phyloP scores from a whole-genome alignment of 306 rosid species.

The Corylus avellana region DNA sequence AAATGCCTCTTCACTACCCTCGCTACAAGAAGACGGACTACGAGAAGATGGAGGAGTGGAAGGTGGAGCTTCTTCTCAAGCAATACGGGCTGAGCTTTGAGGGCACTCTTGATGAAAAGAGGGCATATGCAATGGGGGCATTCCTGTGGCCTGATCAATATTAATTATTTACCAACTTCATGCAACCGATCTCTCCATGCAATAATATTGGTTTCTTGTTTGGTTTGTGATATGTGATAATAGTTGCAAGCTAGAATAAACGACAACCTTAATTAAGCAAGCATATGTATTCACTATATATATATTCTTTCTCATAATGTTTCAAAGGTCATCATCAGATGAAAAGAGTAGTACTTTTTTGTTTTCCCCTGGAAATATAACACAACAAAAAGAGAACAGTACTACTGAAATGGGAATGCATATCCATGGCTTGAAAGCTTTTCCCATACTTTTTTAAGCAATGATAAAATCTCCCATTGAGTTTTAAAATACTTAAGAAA shows the following conservation, averaged over 20 bases:
- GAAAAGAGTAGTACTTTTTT: too few relatives aligned
- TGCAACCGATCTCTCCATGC: background rate
- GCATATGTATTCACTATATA: background rate
- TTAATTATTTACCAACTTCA: background rate
- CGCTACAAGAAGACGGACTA: conserved; percentile 59
- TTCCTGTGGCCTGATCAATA: conserved; percentile 77
- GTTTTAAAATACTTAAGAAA: too few relatives aligned
- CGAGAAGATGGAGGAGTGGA: conserved; percentile 80
- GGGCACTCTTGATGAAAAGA: conserved; percentile 56
- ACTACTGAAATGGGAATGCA: too few relatives aligned
- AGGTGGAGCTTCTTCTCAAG: conserved; percentile 59
- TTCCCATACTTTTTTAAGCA: background rate
- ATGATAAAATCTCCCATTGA: background rate
- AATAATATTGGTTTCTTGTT: background rate
- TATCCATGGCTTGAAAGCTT: too few relatives aligned
- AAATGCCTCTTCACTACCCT: conserved; percentile 88
- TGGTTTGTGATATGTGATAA: background rate
- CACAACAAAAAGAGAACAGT: too few relatives aligned
- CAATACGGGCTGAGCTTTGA: conserved; percentile 58
- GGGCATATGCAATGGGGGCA: conserved; percentile 64
- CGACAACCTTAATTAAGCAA: background rate
- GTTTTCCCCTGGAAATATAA: too few relatives aligned
- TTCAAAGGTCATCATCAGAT: too few relatives aligned
- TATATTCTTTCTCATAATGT: background rate
- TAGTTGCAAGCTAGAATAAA: background rate